Evolutionary conservation across 805 yeast genomes (phyloP), one percentile per base, ranked within the genome.

Genomic region (Naumovozyma castellii): DNA sequence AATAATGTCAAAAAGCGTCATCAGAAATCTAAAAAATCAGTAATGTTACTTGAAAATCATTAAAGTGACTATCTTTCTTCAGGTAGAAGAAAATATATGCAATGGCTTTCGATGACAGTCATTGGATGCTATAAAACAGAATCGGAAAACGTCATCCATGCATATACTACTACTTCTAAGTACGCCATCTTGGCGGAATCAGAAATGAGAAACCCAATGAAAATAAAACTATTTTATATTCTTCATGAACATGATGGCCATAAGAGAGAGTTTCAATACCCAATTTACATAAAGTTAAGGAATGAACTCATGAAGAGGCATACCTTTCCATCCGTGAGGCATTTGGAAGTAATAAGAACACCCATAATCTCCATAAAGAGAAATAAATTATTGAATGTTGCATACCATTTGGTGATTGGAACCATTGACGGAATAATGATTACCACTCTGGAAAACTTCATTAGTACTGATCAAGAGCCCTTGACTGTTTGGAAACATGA

Each of bases 391-490:
- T 9, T 38, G 10, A 32, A 25, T 2, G 28, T 34, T 9, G 19
- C 30, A 8, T 34, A 39, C 32, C 39, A 34, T 18, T 10, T 50
- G 8, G 32, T 51, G 4, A 16, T 51, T 2, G 47, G 45, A 39
- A 41, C 43, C 4, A 38, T 45, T 2, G 48, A 46, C 32, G 51
- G 48, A 18, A 35, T 53, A 9, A 48, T 44, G 31, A 34, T 47
- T 14, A 33, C 43, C 10, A 33, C 45, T 13, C 39, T 51, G n/a
- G 44, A 41, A 31, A 39, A 38, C 4, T 30, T 50, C 8, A 22
- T 42, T 9, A 32, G 16, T 5, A 15, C 32, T 20, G 14, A 19
- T 20, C 2, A 15, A 9, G 28, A 28, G 6, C 29, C 27, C 6
- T 35, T 36, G 8, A 16, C n/a, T 15, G 45, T 41, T 18, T 50